phyloP scores from a whole-genome alignment of 2,329 filamentous ascomycete species.

The Bipolaris bicolor region DNA sequence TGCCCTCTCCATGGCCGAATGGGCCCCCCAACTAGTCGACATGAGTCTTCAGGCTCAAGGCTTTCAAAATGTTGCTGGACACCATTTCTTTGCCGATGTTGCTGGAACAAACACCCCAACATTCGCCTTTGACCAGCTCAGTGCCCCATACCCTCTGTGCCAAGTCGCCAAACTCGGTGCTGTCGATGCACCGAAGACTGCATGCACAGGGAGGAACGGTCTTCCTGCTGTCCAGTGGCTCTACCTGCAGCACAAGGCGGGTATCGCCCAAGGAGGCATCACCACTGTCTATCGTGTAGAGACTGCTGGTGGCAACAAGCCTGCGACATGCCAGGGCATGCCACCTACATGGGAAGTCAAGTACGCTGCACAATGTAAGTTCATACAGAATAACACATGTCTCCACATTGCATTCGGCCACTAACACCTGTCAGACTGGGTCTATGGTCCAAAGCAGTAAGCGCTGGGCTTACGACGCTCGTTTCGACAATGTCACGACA shows the following conservation, averaged over 20 bases:
- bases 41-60: conserved; percentile 38
- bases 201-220: conserved; percentile 50
- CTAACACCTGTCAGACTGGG: conserved; percentile 48
- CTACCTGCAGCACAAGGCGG: conserved; percentile 50
- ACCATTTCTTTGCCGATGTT: conserved; percentile 67
- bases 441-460: conserved; percentile 47
- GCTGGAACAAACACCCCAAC: conserved; percentile 55
- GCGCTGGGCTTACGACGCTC: conserved; percentile 17
- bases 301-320: conserved; percentile 55
- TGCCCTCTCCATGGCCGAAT: conserved; percentile 37
- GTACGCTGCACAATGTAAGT: conserved; percentile 51
- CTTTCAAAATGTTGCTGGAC: conserved; percentile 58
- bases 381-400: background rate
- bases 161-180: conserved; percentile 55
- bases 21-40: conserved; percentile 27
- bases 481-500: conserved; percentile 18
- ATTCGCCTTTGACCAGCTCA: conserved; percentile 61
- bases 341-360: conserved; percentile 46
- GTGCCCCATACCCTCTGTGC: conserved; percentile 51
- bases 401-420: background rate
- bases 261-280: conserved; percentile 48
- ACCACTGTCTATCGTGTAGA: conserved; percentile 56
- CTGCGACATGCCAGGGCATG: conserved; percentile 48
- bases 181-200: conserved; percentile 58
- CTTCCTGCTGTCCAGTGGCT: conserved; percentile 54